Conservation (phyloP, 805 yeast species). For the Saccharomycopsis synnaedendra region DNA sequence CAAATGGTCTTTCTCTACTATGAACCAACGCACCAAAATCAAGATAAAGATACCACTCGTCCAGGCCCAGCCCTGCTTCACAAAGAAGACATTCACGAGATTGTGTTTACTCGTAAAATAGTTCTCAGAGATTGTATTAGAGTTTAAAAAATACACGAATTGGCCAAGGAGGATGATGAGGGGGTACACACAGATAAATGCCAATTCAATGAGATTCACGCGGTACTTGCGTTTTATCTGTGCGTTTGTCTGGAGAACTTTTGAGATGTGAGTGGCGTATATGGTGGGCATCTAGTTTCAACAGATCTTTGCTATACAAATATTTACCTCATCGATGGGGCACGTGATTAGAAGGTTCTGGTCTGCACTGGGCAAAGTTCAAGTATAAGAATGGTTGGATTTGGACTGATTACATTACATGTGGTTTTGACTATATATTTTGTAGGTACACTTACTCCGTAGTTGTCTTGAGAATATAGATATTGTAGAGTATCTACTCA, state of each 20-base stretch:
- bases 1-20: background rate
- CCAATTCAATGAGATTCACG: conserved; percentile 2
- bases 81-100: conserved; percentile 60
- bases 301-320: too few species aligned
- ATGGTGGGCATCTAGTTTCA: background rate
- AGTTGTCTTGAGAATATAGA: too few species aligned
- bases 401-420: too few species aligned
- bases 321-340: too few species aligned
- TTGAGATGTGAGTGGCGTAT: background rate
- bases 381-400: too few species aligned
- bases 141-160: conserved; percentile 3
- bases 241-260: background rate
- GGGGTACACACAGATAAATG: background rate
- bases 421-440: too few species aligned
- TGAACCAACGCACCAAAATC: background rate
- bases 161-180: conserved; percentile 8
- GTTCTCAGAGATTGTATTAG: background rate
- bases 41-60: conserved; percentile 36
- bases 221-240: background rate
- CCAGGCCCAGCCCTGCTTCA: conserved; percentile 93
- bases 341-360: too few species aligned
- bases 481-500: too few species aligned
- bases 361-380: too few species aligned
- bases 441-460: too few species aligned
- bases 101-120: conserved; percentile 48